phyloP scores from a whole-genome alignment of 805 yeast species.

The Saccharomyces jurei region DNA sequence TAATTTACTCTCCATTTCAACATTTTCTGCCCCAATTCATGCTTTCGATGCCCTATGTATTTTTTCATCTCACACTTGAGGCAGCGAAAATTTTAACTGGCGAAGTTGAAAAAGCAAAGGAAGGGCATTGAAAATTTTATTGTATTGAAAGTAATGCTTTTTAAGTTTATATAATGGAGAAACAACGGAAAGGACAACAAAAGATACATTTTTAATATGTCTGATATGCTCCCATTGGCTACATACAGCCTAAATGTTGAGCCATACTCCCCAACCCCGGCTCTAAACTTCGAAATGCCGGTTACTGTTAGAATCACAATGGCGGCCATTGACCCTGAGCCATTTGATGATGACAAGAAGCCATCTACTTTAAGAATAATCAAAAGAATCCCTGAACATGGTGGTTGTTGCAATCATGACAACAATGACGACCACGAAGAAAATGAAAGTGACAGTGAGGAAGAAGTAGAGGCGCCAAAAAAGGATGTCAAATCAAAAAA shows the following conservation, averaged over 20 bases:
- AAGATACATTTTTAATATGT: slow-evolving; percentile 35
- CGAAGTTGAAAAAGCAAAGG: neutral
- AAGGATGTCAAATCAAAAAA: slow-evolving; percentile 31
- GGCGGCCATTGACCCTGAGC: slow-evolving; percentile 90
- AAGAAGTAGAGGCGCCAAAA: slow-evolving; percentile 21
- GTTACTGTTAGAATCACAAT: slow-evolving; percentile 84
- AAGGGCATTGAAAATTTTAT: neutral
- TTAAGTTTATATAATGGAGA: neutral
- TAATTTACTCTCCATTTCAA: neutral
- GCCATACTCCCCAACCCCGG: slow-evolving; percentile 85
- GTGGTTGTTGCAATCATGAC: slow-evolving; percentile 11
- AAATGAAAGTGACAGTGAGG: slow-evolving; percentile 25
- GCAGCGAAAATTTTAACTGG: neutral
- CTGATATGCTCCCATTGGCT: slow-evolving; percentile 73
- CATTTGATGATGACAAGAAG: slow-evolving; percentile 65
- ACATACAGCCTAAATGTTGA: slow-evolving; percentile 76
- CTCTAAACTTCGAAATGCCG: slow-evolving; percentile 79
- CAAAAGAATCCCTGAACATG: slow-evolving; percentile 53
- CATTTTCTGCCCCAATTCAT: neutral
- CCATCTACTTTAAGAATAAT: slow-evolving; percentile 88
- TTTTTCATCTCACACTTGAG: neutral
- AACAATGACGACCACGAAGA: slow-evolving; percentile 13
- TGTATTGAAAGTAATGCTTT: neutral
- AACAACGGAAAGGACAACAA: neutral
- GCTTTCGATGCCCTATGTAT: neutral